A percentile compares a stretch with the other conserved stretches of the same genome.
phyloP scores from a whole-genome alignment of 2,329 filamentous ascomycete species.

The Pseudogymnoascus sp. region DNA sequence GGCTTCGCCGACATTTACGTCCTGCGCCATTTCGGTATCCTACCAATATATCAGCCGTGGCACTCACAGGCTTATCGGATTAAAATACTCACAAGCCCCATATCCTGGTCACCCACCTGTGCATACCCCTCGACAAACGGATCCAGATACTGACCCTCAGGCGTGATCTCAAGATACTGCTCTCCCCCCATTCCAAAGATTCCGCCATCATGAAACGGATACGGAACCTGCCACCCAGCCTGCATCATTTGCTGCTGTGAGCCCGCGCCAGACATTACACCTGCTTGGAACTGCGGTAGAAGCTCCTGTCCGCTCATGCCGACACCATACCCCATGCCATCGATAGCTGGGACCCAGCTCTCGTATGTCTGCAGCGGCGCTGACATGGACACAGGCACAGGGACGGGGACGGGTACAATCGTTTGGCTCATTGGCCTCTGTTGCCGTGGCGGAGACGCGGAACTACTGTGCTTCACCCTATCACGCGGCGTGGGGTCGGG shows the following conservation, averaged over 20 bases:
- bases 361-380: background rate
- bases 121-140: background rate
- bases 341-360: background rate
- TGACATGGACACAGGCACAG: background rate
- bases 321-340: background rate
- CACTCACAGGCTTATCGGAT: background rate
- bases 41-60: background rate
- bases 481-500: background rate
- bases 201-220: conserved; percentile 9
- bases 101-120: conserved; percentile 6
- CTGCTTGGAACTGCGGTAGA: background rate
- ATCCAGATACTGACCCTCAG: conserved; percentile 3
- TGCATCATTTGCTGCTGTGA: background rate
- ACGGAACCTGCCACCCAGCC: background rate
- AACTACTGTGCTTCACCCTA: background rate
- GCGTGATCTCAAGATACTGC: background rate
- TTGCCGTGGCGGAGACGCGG: background rate
- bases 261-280: background rate
- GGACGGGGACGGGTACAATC: background rate
- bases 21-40: conserved; percentile 5
- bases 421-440: background rate
- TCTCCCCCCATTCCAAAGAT: conserved; percentile 4
- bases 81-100: conserved; percentile 1
- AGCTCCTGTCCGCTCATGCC: background rate
- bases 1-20: background rate